A percentile compares a stretch with the other conserved stretches of the same genome.
These are phyloP conservation scores for Rhizopogon vulgaris DNA, from an alignment of 768 basidiomycete species.

Conservation along the genomic window DNA sequence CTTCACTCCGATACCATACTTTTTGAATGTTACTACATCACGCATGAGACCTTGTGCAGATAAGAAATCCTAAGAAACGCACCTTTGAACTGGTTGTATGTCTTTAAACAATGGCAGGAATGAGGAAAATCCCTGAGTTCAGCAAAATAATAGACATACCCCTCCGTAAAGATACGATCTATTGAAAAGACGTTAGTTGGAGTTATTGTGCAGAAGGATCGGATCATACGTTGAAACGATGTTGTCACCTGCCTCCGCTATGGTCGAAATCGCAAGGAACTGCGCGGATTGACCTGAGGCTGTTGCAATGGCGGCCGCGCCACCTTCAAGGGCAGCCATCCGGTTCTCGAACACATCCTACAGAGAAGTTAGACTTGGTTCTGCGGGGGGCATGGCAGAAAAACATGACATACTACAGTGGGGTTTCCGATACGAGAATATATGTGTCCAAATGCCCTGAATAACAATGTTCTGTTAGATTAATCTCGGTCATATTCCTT, in stretches of 20 bases:
- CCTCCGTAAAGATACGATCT: conserved; percentile 57
- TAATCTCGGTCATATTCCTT: not conserved
- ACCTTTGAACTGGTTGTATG: conserved; percentile 64
- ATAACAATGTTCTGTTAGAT: not conserved
- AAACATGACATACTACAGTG: conserved; percentile 37
- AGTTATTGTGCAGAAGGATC: too few relatives aligned
- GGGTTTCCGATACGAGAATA: conserved; percentile 55
- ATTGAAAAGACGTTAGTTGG: not conserved
- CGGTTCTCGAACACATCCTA: conserved; percentile 63
- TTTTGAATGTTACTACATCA: conserved; percentile 43
- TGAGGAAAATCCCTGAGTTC: not conserved
- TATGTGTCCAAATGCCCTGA: conserved; percentile 39
- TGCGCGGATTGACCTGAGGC: conserved; percentile 61
- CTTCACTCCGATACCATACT: conserved; percentile 48
- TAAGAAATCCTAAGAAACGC: not conserved
- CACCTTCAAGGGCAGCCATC: conserved; percentile 60
- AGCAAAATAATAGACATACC: conserved; percentile 26
- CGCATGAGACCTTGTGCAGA: not conserved
- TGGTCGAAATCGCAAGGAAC: conserved; percentile 48
- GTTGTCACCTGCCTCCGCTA: conserved; percentile 55
- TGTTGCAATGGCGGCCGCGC: conserved; percentile 49
- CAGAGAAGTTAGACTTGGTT: not conserved
- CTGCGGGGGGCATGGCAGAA: not conserved
- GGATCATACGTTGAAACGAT: conserved; percentile 49
- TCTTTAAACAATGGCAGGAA: conserved; percentile 25